These are phyloP conservation scores for Dillenia suffruticosa DNA, from an alignment of 164 flowering plant species.

Conservation along the genomic window DNA sequence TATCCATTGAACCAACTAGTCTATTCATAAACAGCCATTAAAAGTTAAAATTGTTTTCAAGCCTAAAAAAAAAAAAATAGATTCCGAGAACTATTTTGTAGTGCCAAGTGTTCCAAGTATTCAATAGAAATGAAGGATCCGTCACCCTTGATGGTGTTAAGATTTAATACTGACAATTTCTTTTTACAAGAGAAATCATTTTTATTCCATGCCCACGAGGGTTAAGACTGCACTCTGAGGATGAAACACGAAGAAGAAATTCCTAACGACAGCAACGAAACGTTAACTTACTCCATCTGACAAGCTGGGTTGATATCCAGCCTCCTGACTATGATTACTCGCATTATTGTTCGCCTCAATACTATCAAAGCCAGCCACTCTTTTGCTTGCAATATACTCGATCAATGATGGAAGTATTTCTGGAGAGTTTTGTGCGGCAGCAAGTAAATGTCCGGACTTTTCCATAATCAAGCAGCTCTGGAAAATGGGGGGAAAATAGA, in stretches of 20 bases:
- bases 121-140: too few species aligned
- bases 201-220: too few species aligned
- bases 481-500: not conserved
- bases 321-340: slow-evolving; percentile 4
- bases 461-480: slow-evolving; percentile 24
- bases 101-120: too few species aligned
- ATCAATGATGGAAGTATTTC: slow-evolving; percentile 37
- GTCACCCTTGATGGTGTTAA: too few species aligned
- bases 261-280: not conserved
- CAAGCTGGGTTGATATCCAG: slow-evolving; percentile 2
- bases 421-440: slow-evolving; percentile 17
- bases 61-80: too few species aligned
- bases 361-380: slow-evolving; percentile 39
- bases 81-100: too few species aligned
- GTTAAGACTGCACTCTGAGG: too few species aligned
- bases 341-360: slow-evolving; percentile 1
- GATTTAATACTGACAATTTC: too few species aligned
- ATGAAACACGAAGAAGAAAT: not conserved
- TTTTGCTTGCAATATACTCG: slow-evolving; percentile 23
- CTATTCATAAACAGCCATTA: too few species aligned
- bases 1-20: too few species aligned
- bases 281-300: slow-evolving; percentile 10
- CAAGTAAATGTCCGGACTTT: slow-evolving; percentile 2
- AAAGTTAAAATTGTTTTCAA: too few species aligned
- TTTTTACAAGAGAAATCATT: too few species aligned